Percentiles rank a stretch among this genome's conserved stretches.
These are phyloP conservation scores for Neltuma alba DNA, from an alignment of 306 rosid species.

Conservation along the genomic window DNA sequence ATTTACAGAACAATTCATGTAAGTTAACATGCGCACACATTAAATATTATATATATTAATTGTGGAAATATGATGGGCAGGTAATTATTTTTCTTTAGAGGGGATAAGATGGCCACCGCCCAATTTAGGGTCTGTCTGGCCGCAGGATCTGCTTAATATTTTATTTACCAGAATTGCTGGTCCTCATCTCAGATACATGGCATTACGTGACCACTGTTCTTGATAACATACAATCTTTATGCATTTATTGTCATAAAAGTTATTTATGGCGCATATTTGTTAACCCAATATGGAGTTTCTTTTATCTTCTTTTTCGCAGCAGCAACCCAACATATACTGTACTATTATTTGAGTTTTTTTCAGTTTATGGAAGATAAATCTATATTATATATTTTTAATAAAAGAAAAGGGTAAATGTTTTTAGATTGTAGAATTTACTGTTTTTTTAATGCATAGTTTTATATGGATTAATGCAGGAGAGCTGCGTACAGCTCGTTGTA, in stretches of 20 bases:
- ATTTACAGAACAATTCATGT: background rate
- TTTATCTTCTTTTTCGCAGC: background rate
- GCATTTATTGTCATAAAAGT: background rate
- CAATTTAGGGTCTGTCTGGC: background rate
- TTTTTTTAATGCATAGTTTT: background rate
- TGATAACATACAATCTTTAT: background rate
- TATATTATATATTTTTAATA: too few species aligned
- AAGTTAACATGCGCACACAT: too few species aligned
- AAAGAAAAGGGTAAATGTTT: background rate
- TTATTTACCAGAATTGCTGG: constrained; percentile 26
- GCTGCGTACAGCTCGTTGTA: constrained; percentile 65
- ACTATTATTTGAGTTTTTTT: too few species aligned
- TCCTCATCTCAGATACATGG: constrained; percentile 17
- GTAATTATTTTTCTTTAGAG: background rate
- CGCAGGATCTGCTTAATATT: background rate
- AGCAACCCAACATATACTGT: background rate
- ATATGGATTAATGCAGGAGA: constrained; percentile 50
- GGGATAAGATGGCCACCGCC: constrained; percentile 13
- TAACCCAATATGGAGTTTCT: background rate
- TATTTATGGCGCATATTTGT: background rate
- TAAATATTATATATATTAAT: background rate
- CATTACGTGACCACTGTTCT: constrained; percentile 34
- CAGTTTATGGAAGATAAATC: background rate
- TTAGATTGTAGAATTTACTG: background rate
- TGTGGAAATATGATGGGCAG: background rate